Evolutionary conservation across 345 rosid species (phyloP), one percentile per base, ranked within the genome.

Genomic region (Pelargonium nanum): DNA sequence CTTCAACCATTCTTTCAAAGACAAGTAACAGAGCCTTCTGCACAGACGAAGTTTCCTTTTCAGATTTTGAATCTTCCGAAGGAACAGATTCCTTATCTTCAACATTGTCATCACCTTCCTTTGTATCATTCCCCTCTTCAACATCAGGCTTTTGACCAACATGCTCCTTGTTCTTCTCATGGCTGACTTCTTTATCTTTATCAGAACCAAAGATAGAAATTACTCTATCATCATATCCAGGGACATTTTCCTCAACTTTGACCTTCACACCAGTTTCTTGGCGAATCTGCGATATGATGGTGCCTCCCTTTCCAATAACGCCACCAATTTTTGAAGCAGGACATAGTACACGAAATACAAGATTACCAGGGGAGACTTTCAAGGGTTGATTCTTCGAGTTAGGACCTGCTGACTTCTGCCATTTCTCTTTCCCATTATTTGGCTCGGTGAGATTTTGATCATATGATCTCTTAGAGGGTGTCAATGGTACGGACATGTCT

Each of bases 221-320:
- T 24, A 87, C 73, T 66, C 78, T 73, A 78, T 85, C 91, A 58
- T 81, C 84, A 32, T 84, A 85, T 40, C 80, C 87, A 12, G 79
- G 67, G 53, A 78, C 66, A 25, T 59, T 68, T 16, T 83, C 95
- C 79, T 81, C 87, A 12, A 83, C 74, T 53, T 63, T 76, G 57
- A 87, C 74, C 62, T 71, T 71, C 8, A 63, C 75, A 19, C 87
- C 84, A 53, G 83, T 67, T 74, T 77, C 91, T 64, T 76, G 66
- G 15, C 66, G 66, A 70, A 84, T 77, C 62, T 77, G 78, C 15
- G 83, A 74, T 26, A 76, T 59, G 21, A 76, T 22, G 19, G 66
- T 26, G 26, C 76, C 80, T 67, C 66, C 78, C 61, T 81, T 65
- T 34, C 82, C 85, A 58, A 71, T 19, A 56, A 85, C 15, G 34